Evolutionary conservation across 306 rosid genomes (phyloP), one percentile per base, ranked within the genome.

Genomic region (Purshia tridentata): DNA sequence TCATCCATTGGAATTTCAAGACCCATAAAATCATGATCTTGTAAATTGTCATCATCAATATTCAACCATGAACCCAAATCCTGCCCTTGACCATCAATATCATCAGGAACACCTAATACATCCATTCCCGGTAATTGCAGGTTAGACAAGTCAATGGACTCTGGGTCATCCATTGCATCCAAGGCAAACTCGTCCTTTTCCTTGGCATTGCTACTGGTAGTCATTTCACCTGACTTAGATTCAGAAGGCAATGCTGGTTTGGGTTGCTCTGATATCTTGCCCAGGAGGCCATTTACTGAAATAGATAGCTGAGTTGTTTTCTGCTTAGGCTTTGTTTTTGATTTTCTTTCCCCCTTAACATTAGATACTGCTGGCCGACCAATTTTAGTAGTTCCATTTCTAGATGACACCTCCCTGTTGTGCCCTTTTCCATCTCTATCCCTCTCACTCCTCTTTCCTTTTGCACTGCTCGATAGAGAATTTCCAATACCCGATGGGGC

Each of bases 1-100:
- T 95, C 99, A 76, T 95, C 99, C 99, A 95, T 95, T 45, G 99
- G 99, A 83, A 95, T 95, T 84, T 92, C 98, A 83, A 95, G 99
- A 79, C 99, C 99, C 96, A 95, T 83, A 80, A 88, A 95, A 81
- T 95, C 99, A 18, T 92, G 81, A 87, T 91, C 99, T 84, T 91
- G 97, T 67, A 88, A 86, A 72, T 74, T 87, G 63, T 95, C 99
- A 5, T 92, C 99, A 53, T 95, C 99, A 70, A 95, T 88, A 84
- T 90, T 92, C 88, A 95, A 84, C 98, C 98, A 95, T 16, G 99
- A 90, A 84, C 93, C 96, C 72, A 95, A 75, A 92, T 95, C 99
- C 84, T 90, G 93, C 47, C 90, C 91, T 72, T 91, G 97, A 72
- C 62, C 98, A 78, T 75, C 88, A 68, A 87, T 92, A 80, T 89